A percentile compares a stretch with the other conserved stretches of the same genome.
phyloP scores from a whole-genome alignment of 169 alveolate genomes.

The Babesia ovata region DNA sequence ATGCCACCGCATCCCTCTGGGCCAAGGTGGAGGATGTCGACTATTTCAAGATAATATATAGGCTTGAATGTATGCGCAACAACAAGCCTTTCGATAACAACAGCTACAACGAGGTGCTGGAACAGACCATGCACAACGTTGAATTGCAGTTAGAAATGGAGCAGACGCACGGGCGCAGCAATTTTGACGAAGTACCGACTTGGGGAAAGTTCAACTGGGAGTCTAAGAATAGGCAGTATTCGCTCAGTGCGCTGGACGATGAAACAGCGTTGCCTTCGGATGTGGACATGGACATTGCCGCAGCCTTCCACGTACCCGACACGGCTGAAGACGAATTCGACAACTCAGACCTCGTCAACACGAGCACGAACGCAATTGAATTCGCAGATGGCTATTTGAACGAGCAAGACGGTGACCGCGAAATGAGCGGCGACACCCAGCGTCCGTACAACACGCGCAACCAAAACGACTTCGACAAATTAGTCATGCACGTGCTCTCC shows the following conservation, averaged over 20 bases:
- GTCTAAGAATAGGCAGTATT: slow-evolving; percentile 39
- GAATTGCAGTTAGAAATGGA: slow-evolving; percentile 21
- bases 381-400: slow-evolving; percentile 2
- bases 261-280: slow-evolving; percentile 28
- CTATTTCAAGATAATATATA: slow-evolving; percentile 56
- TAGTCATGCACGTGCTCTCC: slow-evolving; percentile 38
- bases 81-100: slow-evolving; percentile 50
- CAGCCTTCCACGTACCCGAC: slow-evolving; percentile 14
- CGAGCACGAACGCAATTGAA: slow-evolving; percentile 23
- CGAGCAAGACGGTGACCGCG: background rate
- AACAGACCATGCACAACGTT: slow-evolving; percentile 40
- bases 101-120: slow-evolving; percentile 46
- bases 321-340: slow-evolving; percentile 8
- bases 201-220: slow-evolving; percentile 47
- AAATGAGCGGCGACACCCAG: background rate
- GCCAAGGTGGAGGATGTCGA: slow-evolving; percentile 61
- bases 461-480: slow-evolving; percentile 34
- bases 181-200: slow-evolving; percentile 36
- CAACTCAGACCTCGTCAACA: slow-evolving; percentile 23
- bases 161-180: slow-evolving; percentile 20
- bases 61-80: slow-evolving; percentile 58
- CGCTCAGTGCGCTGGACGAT: slow-evolving; percentile 29
- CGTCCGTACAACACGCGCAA: slow-evolving; percentile 35
- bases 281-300: slow-evolving; percentile 13
- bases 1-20: slow-evolving; percentile 42